These are phyloP conservation scores for Peronospora tabacina DNA, from an alignment of 352 stramenopile genomes.

Conservation along the genomic window DNA sequence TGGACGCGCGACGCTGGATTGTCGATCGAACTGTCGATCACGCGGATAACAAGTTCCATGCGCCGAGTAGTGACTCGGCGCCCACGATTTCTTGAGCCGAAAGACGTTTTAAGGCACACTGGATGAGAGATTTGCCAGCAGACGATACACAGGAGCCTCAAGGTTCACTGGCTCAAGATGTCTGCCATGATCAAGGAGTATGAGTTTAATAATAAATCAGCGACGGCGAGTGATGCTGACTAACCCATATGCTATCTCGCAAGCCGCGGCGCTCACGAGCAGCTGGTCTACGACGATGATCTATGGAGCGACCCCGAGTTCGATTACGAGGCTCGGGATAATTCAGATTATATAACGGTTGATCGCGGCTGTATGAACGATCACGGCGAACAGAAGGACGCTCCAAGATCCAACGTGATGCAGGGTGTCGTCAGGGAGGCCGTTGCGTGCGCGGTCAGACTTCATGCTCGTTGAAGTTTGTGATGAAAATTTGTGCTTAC, in stretches of 20 bases:
- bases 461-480: too few relatives aligned
- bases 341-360: not conserved
- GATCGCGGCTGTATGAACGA: too few relatives aligned
- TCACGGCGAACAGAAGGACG: too few relatives aligned
- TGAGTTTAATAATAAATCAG: not conserved
- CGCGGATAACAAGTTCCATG: not conserved
- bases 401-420: too few relatives aligned
- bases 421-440: too few relatives aligned
- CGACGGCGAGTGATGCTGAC: not conserved
- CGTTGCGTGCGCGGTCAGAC: too few relatives aligned
- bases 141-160: constrained; percentile 1
- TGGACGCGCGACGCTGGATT: not conserved
- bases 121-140: not conserved
- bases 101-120: not conserved
- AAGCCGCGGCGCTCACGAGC: not conserved
- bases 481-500: too few relatives aligned
- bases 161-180: not conserved
- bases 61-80: not conserved
- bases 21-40: not conserved
- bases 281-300: not conserved
- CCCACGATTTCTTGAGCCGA: not conserved
- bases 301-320: not conserved
- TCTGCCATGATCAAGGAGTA: constrained; percentile 1
- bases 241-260: not conserved
- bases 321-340: not conserved